Evolutionary conservation across 2,329 filamentous ascomycete genomes (phyloP), one percentile per base, ranked within the genome.

Genomic region (Exophiala sideris): DNA sequence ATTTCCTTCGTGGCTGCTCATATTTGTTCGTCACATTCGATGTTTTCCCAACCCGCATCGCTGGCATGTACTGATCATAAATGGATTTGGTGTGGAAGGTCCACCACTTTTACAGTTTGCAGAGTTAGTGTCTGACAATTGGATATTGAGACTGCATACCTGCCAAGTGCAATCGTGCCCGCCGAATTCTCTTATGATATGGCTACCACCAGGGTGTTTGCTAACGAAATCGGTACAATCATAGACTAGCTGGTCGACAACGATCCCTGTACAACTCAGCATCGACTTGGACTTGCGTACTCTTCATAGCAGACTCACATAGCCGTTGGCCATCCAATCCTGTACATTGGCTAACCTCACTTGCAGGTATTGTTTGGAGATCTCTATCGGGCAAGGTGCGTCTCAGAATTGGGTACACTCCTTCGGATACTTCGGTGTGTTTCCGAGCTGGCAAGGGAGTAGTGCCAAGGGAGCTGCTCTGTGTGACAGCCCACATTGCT

Each of bases 41-140:
- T 12, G 49, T 51, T 36, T 24, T 45, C 12, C 33, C 49, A 5
- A 45, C 34, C n/a, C 49, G 21, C 20, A 51, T 36, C 3, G 24
- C 9, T 12, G 12, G 39, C 18, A 41, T 44, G 36, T 51, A 44
- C 29, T 36, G 20, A 11, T 51, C 33, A 18, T 45, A 35, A 32
- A 45, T 36, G 3, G 33, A 33, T 11, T 38, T 32, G 18, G 35
- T 45, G 20, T 51, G 49, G 20, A 51, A 51, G 11, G 49, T 45
- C 49, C 49, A 51, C 49, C 49, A 51, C 49, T 51, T 8, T 10
- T 7, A 10, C 2, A 32, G 5, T 36, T 21, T 5, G 10, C n/a
- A 2, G n/a, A 3, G 5, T 32, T 18, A 18, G 18, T 18, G 18
- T 11, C 39, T 29, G 24, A 29, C 24, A 29, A 41, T 2, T 3